Percentiles rank a stretch among this genome's conserved stretches.
Evolutionary conservation across 768 basidiomycete genomes (phyloP).

Genomic region (Mycena indigotica): DNA sequence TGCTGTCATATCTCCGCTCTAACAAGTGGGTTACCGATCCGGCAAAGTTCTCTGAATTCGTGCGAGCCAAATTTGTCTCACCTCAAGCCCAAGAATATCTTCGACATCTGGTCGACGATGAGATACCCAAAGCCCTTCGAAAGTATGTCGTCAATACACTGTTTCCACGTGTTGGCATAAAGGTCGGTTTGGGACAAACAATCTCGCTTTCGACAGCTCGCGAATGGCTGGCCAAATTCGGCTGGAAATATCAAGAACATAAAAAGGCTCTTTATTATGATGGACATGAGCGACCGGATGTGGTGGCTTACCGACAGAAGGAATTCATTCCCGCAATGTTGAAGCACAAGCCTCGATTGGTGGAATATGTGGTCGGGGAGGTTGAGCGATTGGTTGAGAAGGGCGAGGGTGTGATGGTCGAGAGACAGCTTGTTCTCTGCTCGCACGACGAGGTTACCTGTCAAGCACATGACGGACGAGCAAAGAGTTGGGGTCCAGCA

Average conservation of each 20-base stretch:
- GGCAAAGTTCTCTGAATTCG: conserved; percentile 32
- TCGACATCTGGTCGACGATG: conserved; percentile 27
- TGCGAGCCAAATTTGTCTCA: conserved; percentile 27
- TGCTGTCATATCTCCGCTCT: conserved; percentile 31
- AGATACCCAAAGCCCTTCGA: conserved; percentile 39
- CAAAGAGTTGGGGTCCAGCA: conserved; percentile 36
- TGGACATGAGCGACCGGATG: conserved; percentile 21
- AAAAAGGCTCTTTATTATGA: conserved; percentile 23
- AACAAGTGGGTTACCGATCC: conserved; percentile 42
- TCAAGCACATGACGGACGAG: conserved; percentile 18
- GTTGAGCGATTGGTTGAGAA: neutral
- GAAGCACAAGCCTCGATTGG: neutral
- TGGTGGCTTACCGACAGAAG: conserved; percentile 8
- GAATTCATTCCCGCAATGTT: conserved; percentile 14
- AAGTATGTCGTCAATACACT: conserved; percentile 36
- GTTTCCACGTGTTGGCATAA: conserved; percentile 33
- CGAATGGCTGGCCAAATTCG: conserved; percentile 31
- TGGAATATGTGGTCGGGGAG: neutral
- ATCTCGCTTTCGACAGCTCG: conserved; percentile 36
- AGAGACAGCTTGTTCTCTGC: neutral
- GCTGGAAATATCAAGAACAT: conserved; percentile 28
- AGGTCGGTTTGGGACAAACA: conserved; percentile 31
- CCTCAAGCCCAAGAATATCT: conserved; percentile 33
- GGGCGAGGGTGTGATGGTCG: conserved; percentile 9
- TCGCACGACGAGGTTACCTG: conserved; percentile 6